Conservation (phyloP, 257 asterid species). For the Capsicum rhomboideum region DNA sequence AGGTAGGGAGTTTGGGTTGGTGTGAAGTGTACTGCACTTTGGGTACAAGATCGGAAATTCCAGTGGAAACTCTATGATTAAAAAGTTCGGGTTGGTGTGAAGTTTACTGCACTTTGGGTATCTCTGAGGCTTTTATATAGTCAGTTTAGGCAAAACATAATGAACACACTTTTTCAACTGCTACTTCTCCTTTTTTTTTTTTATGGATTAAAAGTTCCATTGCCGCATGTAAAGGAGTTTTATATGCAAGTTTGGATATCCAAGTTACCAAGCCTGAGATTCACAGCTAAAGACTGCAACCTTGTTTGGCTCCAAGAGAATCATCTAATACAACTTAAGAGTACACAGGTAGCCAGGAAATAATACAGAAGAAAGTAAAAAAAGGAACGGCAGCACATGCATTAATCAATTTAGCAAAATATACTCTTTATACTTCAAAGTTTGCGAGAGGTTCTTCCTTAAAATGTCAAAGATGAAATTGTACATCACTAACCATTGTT, state of each 20-base stretch:
- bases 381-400: not conserved
- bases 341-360: not conserved
- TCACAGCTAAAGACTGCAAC: not conserved
- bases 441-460: not conserved
- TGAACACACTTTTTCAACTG: not conserved
- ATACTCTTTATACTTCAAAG: not conserved
- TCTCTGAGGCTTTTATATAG: not conserved
- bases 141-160: not conserved
- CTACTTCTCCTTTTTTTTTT: not conserved
- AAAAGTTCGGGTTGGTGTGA: too few relatives aligned
- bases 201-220: not conserved
- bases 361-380: not conserved
- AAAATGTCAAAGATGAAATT: not conserved
- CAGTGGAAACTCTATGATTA: not conserved
- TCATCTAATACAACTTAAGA: not conserved
- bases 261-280: not conserved
- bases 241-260: not conserved
- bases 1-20: too few relatives aligned
- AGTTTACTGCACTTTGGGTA: too few relatives aligned
- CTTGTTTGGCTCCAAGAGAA: not conserved
- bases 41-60: too few relatives aligned
- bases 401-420: not conserved
- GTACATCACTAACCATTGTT: slow-evolving; percentile 19
- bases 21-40: too few relatives aligned
- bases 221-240: not conserved